phyloP scores from a whole-genome alignment of 2,329 filamentous ascomycete species.

The Madurella mycetomatis region DNA sequence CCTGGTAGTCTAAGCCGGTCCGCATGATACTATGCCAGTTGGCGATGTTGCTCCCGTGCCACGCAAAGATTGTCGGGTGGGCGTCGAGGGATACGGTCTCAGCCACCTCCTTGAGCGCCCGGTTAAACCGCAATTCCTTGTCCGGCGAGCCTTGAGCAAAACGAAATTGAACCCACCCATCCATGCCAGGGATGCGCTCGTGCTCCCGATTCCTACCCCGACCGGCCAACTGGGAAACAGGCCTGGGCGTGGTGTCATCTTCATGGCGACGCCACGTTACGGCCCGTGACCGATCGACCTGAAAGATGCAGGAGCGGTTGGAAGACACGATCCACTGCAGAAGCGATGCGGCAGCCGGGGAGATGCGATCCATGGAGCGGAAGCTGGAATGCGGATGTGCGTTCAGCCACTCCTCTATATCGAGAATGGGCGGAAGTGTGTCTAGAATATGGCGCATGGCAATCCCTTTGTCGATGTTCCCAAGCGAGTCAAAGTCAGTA shows the following conservation, averaged over 20 bases:
- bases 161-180: constrained; percentile 72
- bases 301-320: constrained; percentile 79
- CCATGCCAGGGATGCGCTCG: constrained; percentile 59
- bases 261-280: not conserved
- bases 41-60: constrained; percentile 70
- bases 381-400: constrained; percentile 38
- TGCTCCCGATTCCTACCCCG: constrained; percentile 33
- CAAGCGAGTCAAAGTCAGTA: constrained; percentile 54
- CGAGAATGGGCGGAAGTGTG: constrained; percentile 55
- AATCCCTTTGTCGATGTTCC: constrained; percentile 40
- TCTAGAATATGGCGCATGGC: constrained; percentile 51
- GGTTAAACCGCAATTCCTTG: constrained; percentile 71
- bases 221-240: not conserved
- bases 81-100: constrained; percentile 27
- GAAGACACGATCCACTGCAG: constrained; percentile 87
- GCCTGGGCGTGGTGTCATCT: not conserved
- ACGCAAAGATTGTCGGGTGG: constrained; percentile 74
- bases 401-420: constrained; percentile 51
- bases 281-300: constrained; percentile 49
- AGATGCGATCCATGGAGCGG: constrained; percentile 48
- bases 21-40: constrained; percentile 94
- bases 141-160: constrained; percentile 86
- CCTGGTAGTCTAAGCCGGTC: constrained; percentile 70
- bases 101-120: constrained; percentile 51
- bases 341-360: constrained; percentile 61